Conservation (phyloP, 306 rosid genomes). For the Ceratonia siliqua region DNA sequence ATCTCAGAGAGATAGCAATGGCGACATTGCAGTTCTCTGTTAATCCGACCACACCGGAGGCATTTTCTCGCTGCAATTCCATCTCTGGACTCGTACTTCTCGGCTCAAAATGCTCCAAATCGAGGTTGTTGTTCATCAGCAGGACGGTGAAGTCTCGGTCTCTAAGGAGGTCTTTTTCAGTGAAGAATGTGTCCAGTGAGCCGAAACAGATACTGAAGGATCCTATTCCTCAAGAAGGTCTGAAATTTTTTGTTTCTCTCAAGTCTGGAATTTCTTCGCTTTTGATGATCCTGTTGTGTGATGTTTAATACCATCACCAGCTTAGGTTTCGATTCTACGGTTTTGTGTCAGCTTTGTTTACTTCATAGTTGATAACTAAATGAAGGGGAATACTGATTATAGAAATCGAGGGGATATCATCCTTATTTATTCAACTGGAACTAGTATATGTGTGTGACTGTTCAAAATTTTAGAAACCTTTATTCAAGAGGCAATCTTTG, state of each 20-base stretch:
- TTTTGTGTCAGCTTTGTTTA: background rate
- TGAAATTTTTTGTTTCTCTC: background rate
- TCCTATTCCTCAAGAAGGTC: slow-evolving; percentile 58
- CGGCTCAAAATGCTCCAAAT: slow-evolving; percentile 38
- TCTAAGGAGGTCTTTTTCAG: slow-evolving; percentile 38
- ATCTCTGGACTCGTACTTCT: slow-evolving; percentile 43
- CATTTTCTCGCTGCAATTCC: slow-evolving; percentile 48
- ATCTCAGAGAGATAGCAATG: slow-evolving; percentile 45
- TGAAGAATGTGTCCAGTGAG: slow-evolving; percentile 58
- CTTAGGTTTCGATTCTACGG: background rate
- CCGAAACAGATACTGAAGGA: slow-evolving; percentile 50
- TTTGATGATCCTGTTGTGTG: background rate
- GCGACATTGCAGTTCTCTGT: slow-evolving; percentile 67
- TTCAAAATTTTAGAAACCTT: background rate
- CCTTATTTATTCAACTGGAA: background rate
- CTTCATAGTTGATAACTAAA: background rate
- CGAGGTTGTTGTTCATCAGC: slow-evolving; percentile 49
- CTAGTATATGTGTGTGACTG: background rate
- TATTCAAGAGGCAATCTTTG: background rate
- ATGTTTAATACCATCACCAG: background rate
- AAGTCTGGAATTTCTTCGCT: background rate
- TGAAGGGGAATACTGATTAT: background rate
- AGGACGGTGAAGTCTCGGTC: slow-evolving; percentile 38
- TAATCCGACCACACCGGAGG: slow-evolving; percentile 33
- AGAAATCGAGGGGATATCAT: background rate